phyloP scores from a whole-genome alignment of 805 yeast species.

The Yarrowia sp. region DNA sequence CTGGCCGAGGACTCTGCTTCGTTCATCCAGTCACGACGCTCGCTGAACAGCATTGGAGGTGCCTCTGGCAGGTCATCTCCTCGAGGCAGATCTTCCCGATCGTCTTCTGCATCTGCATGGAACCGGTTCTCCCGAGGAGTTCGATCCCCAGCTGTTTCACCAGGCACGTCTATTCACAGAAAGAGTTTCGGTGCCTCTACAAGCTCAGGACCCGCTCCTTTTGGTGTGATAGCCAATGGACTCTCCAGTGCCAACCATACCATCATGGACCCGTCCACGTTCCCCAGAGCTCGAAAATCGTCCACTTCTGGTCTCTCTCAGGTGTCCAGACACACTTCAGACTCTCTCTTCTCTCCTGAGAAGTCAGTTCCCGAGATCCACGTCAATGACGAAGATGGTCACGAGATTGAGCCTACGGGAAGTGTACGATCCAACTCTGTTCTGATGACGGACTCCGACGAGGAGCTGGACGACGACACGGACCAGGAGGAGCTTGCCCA shows the following conservation, averaged over 20 bases:
- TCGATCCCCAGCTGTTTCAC: constrained; percentile 16
- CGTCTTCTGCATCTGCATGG: constrained; percentile 28
- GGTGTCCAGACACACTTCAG: not conserved
- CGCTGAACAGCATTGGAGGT: constrained; percentile 18
- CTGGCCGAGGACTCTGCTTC: constrained; percentile 40
- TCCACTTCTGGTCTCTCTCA: constrained; percentile 23
- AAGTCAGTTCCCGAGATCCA: constrained; percentile 19
- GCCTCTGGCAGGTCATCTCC: constrained; percentile 37
- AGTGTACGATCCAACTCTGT: constrained; percentile 10
- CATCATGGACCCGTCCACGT: constrained; percentile 23
- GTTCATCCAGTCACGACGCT: constrained; percentile 24
- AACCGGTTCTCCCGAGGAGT: constrained; percentile 29
- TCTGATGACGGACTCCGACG: constrained; percentile 16
- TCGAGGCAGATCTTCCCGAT: constrained; percentile 26
- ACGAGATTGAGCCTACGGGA: not conserved
- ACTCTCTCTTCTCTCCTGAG: not conserved
- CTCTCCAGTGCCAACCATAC: constrained; percentile 28
- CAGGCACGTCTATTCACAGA: constrained; percentile 27
- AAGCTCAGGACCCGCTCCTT: not conserved
- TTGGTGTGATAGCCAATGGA: constrained; percentile 16
- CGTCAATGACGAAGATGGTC: constrained; percentile 30
- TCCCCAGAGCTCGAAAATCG: constrained; percentile 22
- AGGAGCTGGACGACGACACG: constrained; percentile 10
- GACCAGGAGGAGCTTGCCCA: constrained; percentile 31
- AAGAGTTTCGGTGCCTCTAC: constrained; percentile 13